phyloP scores from a whole-genome alignment of 768 basidiomycete genomes.

The Cystofilobasidium ferigula region DNA sequence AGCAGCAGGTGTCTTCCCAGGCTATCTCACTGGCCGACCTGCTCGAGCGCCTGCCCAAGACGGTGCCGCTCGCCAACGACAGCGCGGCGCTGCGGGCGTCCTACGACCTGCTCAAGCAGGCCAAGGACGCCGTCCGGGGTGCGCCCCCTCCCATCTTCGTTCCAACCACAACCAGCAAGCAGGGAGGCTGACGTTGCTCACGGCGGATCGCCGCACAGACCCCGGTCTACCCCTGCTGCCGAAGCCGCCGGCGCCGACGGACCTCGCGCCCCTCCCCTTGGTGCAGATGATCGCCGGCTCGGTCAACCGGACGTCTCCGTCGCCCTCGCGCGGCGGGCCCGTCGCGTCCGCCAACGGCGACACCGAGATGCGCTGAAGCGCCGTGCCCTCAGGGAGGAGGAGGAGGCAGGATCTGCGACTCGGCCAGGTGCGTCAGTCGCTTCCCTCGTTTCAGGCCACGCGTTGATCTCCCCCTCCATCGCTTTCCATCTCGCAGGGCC shows the following conservation, averaged over 20 bases:
- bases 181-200: background rate
- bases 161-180: background rate
- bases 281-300: slow-evolving; percentile 10
- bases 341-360: background rate
- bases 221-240: too few species aligned
- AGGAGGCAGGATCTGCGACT: too few species aligned
- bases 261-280: slow-evolving; percentile 12
- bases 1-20: background rate
- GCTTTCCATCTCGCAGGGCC: too few species aligned
- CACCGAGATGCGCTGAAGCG: background rate
- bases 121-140: background rate
- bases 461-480: too few species aligned
- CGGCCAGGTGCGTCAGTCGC: too few species aligned
- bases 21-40: background rate
- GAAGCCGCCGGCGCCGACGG: background rate
- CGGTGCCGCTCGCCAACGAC: background rate
- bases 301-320: background rate
- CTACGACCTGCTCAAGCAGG: background rate
- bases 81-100: background rate
- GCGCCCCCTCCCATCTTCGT: background rate
- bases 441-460: too few species aligned
- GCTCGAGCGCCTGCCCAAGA: background rate
- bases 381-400: too few species aligned
- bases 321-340: background rate
- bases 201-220: too few species aligned